phyloP scores from a whole-genome alignment of 352 stramenopile species.

The Phytophthora citricola region DNA sequence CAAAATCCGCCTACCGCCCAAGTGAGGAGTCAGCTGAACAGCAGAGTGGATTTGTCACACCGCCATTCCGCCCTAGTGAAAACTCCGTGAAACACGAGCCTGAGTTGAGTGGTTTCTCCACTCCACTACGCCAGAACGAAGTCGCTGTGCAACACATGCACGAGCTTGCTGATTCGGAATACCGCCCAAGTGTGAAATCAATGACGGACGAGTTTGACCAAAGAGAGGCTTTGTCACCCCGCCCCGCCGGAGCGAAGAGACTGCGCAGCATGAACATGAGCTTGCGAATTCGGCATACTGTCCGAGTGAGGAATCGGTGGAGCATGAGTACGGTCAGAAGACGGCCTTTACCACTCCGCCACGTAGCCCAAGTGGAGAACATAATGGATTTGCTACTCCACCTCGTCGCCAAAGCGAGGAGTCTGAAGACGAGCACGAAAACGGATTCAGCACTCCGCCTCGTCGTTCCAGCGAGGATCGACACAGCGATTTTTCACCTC shows the following conservation, averaged over 20 bases:
- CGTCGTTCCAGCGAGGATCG: conserved; percentile 6
- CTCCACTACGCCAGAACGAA: background rate
- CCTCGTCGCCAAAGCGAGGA: too few species aligned
- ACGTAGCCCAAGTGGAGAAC: too few species aligned
- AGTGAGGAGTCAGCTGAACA: conserved; percentile 14
- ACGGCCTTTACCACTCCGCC: too few species aligned
- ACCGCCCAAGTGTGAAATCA: background rate
- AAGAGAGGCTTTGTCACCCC: conserved; percentile 1
- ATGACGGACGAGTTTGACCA: background rate
- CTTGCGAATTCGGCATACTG: background rate
- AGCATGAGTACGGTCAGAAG: too few species aligned
- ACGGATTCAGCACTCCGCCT: conserved; percentile 3
- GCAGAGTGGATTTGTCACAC: conserved; percentile 7
- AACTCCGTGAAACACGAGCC: conserved; percentile 9
- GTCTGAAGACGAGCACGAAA: background rate
- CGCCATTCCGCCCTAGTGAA: conserved; percentile 12
- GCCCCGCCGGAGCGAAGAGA: background rate
- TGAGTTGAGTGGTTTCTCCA: conserved; percentile 1
- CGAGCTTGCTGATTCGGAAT: background rate
- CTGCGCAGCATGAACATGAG: background rate
- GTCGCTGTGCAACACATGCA: background rate
- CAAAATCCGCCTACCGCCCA: background rate
- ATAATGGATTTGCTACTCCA: too few species aligned
- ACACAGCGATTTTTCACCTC: background rate
- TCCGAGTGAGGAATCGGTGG: background rate